Evolutionary conservation across 1,284 basidiomycete species (phyloP), one percentile per base, ranked within the genome.

Genomic region (Ceratobasidium sp.): DNA sequence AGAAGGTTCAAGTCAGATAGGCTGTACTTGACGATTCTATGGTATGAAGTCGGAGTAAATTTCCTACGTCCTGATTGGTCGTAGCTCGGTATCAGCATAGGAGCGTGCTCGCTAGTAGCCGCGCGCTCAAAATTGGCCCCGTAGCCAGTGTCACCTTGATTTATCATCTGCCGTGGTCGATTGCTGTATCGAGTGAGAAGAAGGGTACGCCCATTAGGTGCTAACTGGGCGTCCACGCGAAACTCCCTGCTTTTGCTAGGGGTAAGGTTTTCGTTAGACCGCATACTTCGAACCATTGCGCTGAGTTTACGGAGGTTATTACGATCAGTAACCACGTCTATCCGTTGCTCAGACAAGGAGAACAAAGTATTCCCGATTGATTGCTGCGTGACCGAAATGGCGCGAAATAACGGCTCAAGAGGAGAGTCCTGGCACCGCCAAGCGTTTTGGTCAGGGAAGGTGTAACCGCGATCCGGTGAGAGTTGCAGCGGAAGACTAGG

Each of bases 281-380:
- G 4, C 11, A 4, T 33, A 33, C 6, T 23, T 4, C 6, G 11
- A 21, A 21, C 47, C 6, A 50, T 23, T 16, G 11, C n/a, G 16
- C 83, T 71, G 4, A 87, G 77, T 74, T 85, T 86, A 13, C 85
- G 78, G 27, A 87, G 77, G 16, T 78, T 79, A 73, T 86, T 87
- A 2, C 85, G 79, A 73, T 86, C 84, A 0, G 84, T 84, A 62
- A 87, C 77, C 68, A 87, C 76, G 73, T 87, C 85, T 46, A 84
- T 74, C 0, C 76, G 70, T 2, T 77, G 62, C 21, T 27, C 47
- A 4, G 47, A 21, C 82, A 85, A 85, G 68, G 84, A 79, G 56
- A 86, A 82, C n/a, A n/a, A n/a, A n/a, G n/a, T n/a, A 4, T 73
- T 64, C 21, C 2, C 6, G 47, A 7, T 21, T 50, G n/a, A 5